Conservation (phyloP, 805 yeast genomes). For the Spathaspora arborariae region DNA sequence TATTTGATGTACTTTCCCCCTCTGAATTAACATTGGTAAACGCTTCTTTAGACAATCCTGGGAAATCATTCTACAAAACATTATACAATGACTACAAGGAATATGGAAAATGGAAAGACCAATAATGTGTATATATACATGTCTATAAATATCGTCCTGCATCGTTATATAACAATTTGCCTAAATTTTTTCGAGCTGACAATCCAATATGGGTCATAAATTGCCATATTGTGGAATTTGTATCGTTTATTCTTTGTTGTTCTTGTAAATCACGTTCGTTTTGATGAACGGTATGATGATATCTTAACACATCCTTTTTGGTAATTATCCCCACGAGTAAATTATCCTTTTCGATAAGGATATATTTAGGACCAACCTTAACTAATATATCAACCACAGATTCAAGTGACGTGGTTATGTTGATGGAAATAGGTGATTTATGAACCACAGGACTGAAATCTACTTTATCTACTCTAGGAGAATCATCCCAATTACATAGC, state of each 20-base stretch:
- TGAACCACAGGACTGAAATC: slow-evolving; percentile 35
- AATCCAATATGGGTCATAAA: slow-evolving; percentile 18
- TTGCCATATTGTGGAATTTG: slow-evolving; percentile 34
- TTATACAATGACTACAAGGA: slow-evolving; percentile 71
- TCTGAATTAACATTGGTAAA: slow-evolving; percentile 62
- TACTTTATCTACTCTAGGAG: slow-evolving; percentile 8
- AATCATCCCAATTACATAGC: slow-evolving; percentile 11
- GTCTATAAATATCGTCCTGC: slow-evolving; percentile 19
- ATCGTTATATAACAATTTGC: slow-evolving; percentile 29
- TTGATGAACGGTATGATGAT: slow-evolving; percentile 37
- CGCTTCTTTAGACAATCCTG: slow-evolving; percentile 62
- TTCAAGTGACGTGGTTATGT: slow-evolving; percentile 52
- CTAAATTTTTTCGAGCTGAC: slow-evolving; percentile 20
- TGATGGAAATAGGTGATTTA: slow-evolving; percentile 59
- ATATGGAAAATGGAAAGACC: slow-evolving; percentile 79
- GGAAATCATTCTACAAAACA: slow-evolving; percentile 62
- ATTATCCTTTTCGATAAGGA: slow-evolving; percentile 62
- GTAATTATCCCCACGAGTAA: slow-evolving; percentile 71
- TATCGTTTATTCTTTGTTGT: slow-evolving; percentile 14
- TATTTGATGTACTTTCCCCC: slow-evolving; percentile 67
- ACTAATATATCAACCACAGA: slow-evolving; percentile 64
- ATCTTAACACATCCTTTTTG: slow-evolving; percentile 75
- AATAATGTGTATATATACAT: slow-evolving; percentile 18
- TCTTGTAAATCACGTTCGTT: slow-evolving; percentile 7
- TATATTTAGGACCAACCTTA: slow-evolving; percentile 73